Base-by-base conservation (phyloP, 768 basidiomycete species). In the Thelephora ganbajun region DNA sequence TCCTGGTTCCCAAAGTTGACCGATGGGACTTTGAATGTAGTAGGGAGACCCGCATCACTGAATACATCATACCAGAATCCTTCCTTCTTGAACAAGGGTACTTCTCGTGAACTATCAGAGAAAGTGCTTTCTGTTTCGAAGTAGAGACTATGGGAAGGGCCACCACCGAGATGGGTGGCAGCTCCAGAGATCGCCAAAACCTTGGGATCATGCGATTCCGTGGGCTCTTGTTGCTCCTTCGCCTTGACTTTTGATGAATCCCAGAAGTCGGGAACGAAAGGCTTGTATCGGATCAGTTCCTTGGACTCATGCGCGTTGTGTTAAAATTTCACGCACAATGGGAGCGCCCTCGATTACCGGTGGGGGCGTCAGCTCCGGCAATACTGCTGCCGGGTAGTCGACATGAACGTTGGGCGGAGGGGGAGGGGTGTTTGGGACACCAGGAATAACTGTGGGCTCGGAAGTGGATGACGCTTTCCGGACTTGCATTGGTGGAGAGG, bases 231-330 rank as follows among this genome's bases (percentile, higher is more conserved):
- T 11, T 54, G 50, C 50, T 52, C 33, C 36, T 60, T 36, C 39
- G 61, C 55, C 54, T 69, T 61, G 39, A 63, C 52, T 11, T 60
- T 61, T n/a, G 69, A 67, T 0, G 77, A 73, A 35, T 70, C 64
- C 71, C 74, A 80, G 54, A 76, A 70, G 65, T 82, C 79, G 33
- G 71, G 73, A 1, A 71, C 57, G 57, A 71, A 73, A 9, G 81
- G 80, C 80, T 83, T 54, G 9, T 1, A 51, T 30, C 26, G 9
- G 5, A 30, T 30, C 35, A 18, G 43, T 48, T 43, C 37, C 52
- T 43, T 33, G 30, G 50, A 45, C 20, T 49, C 18, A 50, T 42
- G 46, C 19, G 44, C 14, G 42, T 44, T 47, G 48, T 44, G 35
- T 35, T 14, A 34, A 33, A 46, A 3, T 22, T 14, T 33, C 26